phyloP scores from a whole-genome alignment of 2,329 filamentous ascomycete genomes.

The Cladosporium halotolerans region DNA sequence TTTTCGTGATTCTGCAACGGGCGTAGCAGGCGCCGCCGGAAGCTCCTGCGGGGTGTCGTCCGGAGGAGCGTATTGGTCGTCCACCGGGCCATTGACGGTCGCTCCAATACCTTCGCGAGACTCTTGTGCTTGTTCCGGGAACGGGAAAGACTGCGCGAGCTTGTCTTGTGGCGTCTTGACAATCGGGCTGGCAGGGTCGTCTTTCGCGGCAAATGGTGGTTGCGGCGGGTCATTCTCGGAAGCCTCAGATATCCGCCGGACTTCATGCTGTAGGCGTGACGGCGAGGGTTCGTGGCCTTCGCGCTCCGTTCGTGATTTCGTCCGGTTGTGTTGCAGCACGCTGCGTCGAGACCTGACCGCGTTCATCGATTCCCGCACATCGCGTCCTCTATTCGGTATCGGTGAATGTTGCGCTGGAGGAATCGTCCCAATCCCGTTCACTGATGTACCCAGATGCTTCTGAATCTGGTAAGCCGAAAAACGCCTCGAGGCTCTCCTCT shows the following conservation, averaged over 20 bases:
- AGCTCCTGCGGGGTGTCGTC: constrained; percentile 2
- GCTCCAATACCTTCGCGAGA: constrained; percentile 20
- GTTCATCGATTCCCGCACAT: constrained; percentile 77
- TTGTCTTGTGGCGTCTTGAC: constrained; percentile 63
- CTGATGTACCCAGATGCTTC: constrained; percentile 77
- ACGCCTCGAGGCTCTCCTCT: constrained; percentile 82
- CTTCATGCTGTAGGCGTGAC: constrained; percentile 43
- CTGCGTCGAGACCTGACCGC: constrained; percentile 58
- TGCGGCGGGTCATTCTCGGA: constrained; percentile 33
- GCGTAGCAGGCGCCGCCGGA: constrained; percentile 1
- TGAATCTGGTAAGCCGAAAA: constrained; percentile 97
- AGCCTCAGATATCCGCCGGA: constrained; percentile 59
- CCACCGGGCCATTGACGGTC: constrained; percentile 31
- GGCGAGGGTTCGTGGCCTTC: constrained; percentile 54
- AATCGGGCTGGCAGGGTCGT: constrained; percentile 39
- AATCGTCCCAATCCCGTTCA: constrained; percentile 78
- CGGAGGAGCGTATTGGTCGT: constrained; percentile 22
- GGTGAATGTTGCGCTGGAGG: constrained; percentile 72
- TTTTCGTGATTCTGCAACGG: constrained; percentile 8
- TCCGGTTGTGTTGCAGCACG: constrained; percentile 22
- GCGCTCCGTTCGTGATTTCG: constrained; percentile 18
- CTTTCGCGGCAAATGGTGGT: constrained; percentile 6
- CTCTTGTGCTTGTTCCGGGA: constrained; percentile 18
- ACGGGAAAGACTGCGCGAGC: constrained; percentile 33
- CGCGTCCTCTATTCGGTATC: constrained; percentile 76